Evolutionary conservation across 2,329 filamentous ascomycete genomes (phyloP), one percentile per base, ranked within the genome.

Genomic region (Ophiosphaerella herpotricha): DNA sequence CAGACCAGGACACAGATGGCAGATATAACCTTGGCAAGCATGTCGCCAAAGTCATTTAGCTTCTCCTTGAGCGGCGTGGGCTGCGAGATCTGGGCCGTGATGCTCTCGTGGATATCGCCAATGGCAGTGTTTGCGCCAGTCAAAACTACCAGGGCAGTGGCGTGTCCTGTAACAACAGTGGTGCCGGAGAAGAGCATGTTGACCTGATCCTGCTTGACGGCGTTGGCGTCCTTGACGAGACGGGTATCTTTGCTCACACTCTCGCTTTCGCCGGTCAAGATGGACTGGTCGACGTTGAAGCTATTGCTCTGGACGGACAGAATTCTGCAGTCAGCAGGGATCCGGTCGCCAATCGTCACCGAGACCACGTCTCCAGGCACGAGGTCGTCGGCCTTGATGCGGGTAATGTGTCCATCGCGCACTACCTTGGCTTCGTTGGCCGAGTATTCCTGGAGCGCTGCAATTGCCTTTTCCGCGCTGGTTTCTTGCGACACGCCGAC

Each of bases 131-230:
- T 89, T 40, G 86, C 83, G 60, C 94, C 94, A 14, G 94, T 99
- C 69, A 96, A 76, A 55, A 91, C 92, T 23, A 99, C 94, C 45
- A 97, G 78, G 37, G 94, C 94, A 64, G 85, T 92, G 43, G 94
- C 95, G 73, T 93, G 90, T 55, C 94, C 94, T 58, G 89, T 96
- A 16, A 97, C 93, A 14, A 99, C 91, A 3, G 94, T 97, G 5
- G 95, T 99, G 66, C 95, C 95, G 1, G 95, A 99, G 77, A 99
- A 99, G 53, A 99, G 82, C 84, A 96, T 97, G 75, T 99, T 99
- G 78, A 89, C 78, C 78, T 97, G 94, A 72, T 99, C 94, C 78
- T 99, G 94, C 77, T 96, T 91, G 61, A 99, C 95, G 38, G 93
- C 92, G 75, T 89, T 87, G 39, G 82, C 78, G 70, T 97, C 94